Conservation (phyloP, 2,329 filamentous ascomycete species). For the Neofusicoccum kwambonambiense region DNA sequence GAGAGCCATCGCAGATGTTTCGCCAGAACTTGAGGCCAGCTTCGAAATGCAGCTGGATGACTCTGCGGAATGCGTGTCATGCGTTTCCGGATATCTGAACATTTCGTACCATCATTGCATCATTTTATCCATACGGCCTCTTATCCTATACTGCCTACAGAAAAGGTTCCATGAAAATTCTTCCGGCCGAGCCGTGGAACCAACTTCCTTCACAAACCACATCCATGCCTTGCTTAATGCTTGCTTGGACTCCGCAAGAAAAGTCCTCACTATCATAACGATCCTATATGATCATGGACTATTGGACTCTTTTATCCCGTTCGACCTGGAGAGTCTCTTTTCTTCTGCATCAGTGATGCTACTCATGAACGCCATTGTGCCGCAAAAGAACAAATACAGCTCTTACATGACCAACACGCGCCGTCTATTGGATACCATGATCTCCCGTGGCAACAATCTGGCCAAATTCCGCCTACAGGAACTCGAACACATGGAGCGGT, state of each 20-base stretch:
- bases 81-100: conserved; percentile 14
- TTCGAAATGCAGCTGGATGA: conserved; percentile 21
- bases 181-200: background rate
- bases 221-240: background rate
- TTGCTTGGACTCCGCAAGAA: background rate
- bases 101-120: background rate
- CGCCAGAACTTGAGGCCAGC: conserved; percentile 22
- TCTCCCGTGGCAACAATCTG: background rate
- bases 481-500: background rate
- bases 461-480: background rate
- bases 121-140: background rate
- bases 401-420: background rate
- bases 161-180: background rate
- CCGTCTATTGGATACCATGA: background rate
- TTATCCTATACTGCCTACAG: background rate
- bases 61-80: conserved; percentile 22
- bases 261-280: background rate
- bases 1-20: conserved; percentile 22
- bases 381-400: background rate
- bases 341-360: background rate
- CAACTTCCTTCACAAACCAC: background rate
- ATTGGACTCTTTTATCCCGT: background rate
- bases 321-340: background rate
- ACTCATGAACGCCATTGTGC: background rate
- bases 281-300: background rate